phyloP scores from a whole-genome alignment of 441 rosid genomes.

The Bruguiera hainesii region DNA sequence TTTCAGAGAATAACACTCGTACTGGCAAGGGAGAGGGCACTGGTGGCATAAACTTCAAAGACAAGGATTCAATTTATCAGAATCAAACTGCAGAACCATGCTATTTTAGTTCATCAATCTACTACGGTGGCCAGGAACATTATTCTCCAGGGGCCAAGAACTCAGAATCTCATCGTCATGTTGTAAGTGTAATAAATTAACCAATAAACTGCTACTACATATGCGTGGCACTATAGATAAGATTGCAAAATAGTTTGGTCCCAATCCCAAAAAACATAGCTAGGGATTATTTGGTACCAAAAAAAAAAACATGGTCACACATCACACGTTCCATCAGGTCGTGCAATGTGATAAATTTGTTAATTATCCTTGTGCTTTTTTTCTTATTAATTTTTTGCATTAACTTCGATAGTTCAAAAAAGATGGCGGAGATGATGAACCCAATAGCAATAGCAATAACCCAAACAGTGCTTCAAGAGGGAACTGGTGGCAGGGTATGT shows the following conservation, averaged over 20 bases:
- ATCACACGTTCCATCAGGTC: too few species aligned
- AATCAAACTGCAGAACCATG: slow-evolving; percentile 58
- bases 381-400: neutral
- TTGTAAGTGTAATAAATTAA: slow-evolving; percentile 25
- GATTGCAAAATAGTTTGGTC: neutral
- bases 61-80: slow-evolving; percentile 36
- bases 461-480: slow-evolving; percentile 66
- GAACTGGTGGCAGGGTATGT: slow-evolving; percentile 93
- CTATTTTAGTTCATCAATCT: slow-evolving; percentile 75
- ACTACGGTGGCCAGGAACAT: slow-evolving; percentile 90
- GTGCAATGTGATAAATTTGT: neutral
- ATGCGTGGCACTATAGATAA: neutral
- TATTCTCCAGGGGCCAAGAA: slow-evolving; percentile 50
- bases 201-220: neutral
- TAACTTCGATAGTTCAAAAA: slow-evolving; percentile 34
- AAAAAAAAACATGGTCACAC: too few species aligned
- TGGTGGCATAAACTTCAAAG: slow-evolving; percentile 23
- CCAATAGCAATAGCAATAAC: slow-evolving; percentile 47
- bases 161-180: slow-evolving; percentile 31
- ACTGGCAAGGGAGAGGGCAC: slow-evolving; percentile 32
- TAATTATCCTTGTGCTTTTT: neutral
- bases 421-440: slow-evolving; percentile 47
- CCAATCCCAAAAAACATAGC: too few species aligned
- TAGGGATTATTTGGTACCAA: too few species aligned
- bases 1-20: slow-evolving; percentile 16